Percentiles rank a stretch among this genome's conserved stretches.
Conservation (phyloP, 2,329 filamentous ascomycete species). For the Neofusicoccum umdonicola region DNA sequence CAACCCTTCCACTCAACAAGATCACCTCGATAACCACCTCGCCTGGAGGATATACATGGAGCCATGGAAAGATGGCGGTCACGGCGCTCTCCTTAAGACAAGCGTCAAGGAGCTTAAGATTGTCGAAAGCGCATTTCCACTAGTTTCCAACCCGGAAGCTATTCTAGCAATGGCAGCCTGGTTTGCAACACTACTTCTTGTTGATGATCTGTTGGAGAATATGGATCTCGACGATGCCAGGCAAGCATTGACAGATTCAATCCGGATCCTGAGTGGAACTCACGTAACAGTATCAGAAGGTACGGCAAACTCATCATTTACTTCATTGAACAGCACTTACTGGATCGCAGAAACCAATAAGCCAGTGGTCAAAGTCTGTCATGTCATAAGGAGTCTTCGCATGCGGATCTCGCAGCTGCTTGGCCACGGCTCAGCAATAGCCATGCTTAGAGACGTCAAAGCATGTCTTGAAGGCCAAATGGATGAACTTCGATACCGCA, state of each 20-base stretch:
- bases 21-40: neutral
- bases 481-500: neutral
- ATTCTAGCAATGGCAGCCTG: slow-evolving; percentile 1
- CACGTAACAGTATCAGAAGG: neutral
- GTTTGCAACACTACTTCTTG: neutral
- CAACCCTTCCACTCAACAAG: neutral
- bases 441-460: neutral
- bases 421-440: neutral
- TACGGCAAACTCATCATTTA: neutral
- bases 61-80: neutral
- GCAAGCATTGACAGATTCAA: neutral
- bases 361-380: neutral
- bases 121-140: neutral
- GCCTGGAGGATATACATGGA: neutral
- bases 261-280: neutral
- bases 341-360: neutral
- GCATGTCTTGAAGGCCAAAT: neutral
- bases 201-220: neutral
- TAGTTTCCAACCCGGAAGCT: neutral
- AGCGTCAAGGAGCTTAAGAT: neutral
- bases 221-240: neutral
- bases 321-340: neutral
- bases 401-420: neutral
- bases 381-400: neutral
- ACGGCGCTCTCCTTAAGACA: neutral